Evolutionary conservation across 768 basidiomycete genomes (phyloP).

Genomic region (Rubroboletus pulcherrimus): DNA sequence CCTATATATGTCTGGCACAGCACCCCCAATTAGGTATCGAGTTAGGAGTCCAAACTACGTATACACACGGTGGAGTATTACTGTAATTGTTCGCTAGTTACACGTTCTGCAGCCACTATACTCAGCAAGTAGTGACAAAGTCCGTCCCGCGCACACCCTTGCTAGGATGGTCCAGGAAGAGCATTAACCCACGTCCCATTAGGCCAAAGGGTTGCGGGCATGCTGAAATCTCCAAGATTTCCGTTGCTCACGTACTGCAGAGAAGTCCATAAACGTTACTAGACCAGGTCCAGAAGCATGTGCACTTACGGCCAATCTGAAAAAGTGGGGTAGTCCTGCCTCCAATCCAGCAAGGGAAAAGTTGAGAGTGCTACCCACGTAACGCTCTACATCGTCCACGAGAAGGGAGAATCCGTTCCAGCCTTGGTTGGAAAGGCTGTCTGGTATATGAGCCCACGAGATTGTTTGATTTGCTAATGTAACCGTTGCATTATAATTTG

Average conservation of each 20-base stretch:
- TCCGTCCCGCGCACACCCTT: background rate
- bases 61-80: background rate
- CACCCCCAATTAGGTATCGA: slow-evolving; percentile 4
- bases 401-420: slow-evolving; percentile 80
- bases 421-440: slow-evolving; percentile 26
- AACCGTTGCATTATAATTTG: slow-evolving; percentile 54
- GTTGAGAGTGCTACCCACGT: slow-evolving; percentile 64
- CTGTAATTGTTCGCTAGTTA: background rate
- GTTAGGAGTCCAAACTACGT: slow-evolving; percentile 6
- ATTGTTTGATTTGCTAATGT: slow-evolving; percentile 54
- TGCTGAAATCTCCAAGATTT: slow-evolving; percentile 71
- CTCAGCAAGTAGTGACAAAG: background rate
- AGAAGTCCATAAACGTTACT: slow-evolving; percentile 2
- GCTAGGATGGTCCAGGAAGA: slow-evolving; percentile 55
- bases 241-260: slow-evolving; percentile 46
- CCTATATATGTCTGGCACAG: slow-evolving; percentile 20
- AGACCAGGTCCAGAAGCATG: background rate
- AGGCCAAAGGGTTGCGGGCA: slow-evolving; percentile 67
- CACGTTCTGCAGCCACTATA: background rate
- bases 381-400: slow-evolving; percentile 84
- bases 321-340: slow-evolving; percentile 64
- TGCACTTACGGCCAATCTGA: slow-evolving; percentile 67
- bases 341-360: slow-evolving; percentile 66
- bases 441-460: slow-evolving; percentile 50
- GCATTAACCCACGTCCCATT: slow-evolving; percentile 85